Evolutionary conservation across 768 basidiomycete species (phyloP).

Genomic region (Lyophyllum decastes): DNA sequence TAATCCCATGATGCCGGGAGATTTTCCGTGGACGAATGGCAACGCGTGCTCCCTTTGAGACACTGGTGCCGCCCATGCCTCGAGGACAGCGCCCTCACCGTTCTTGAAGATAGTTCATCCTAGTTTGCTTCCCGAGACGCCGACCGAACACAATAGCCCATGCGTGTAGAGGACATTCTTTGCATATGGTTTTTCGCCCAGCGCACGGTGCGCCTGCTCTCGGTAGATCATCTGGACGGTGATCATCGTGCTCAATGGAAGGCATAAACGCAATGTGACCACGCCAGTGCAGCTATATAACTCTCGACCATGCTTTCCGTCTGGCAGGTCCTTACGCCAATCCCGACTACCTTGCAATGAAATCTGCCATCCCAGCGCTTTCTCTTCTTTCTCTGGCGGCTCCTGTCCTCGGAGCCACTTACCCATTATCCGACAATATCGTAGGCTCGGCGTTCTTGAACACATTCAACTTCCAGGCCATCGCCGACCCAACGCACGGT

Average conservation of each 20-base stretch:
- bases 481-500: constrained; percentile 61
- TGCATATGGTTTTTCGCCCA: background rate
- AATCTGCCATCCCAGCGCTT: background rate
- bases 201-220: background rate
- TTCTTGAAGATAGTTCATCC: background rate
- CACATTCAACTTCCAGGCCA: constrained; percentile 48
- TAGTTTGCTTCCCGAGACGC: background rate
- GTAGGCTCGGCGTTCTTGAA: constrained; percentile 46
- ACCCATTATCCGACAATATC: constrained; percentile 41
- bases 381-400: constrained; percentile 2
- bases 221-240: constrained; percentile 7
- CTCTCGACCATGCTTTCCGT: background rate
- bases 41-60: background rate
- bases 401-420: constrained; percentile 32
- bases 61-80: background rate
- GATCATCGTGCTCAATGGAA: background rate
- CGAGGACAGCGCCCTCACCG: background rate
- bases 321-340: background rate
- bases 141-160: background rate
- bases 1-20: too few relatives aligned
- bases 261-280: background rate
- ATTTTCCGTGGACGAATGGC: background rate
- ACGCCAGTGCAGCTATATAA: background rate
- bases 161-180: background rate
- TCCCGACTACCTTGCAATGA: background rate